These are phyloP conservation scores for Camellia lanceoleosa DNA, from an alignment of 148 eudicot genomes.

Conservation along the genomic window DNA sequence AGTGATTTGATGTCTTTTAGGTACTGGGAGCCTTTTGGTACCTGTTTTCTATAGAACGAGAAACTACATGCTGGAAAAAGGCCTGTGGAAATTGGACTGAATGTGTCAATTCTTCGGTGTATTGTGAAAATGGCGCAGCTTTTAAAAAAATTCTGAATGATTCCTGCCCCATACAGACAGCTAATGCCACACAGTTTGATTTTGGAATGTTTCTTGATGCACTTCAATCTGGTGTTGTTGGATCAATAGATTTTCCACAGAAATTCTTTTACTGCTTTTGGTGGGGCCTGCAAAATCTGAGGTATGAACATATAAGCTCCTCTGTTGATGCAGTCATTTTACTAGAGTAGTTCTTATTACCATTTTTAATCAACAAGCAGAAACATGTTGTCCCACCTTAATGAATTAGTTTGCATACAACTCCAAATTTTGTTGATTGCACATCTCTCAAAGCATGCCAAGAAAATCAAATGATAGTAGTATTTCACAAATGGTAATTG, in stretches of 20 bases:
- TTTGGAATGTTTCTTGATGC: slow-evolving; percentile 87
- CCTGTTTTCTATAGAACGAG: slow-evolving; percentile 82
- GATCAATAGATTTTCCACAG: slow-evolving; percentile 66
- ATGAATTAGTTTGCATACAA: no score
- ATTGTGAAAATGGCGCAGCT: slow-evolving; percentile 33
- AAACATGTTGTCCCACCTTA: not conserved
- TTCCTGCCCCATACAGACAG: slow-evolving; percentile 51
- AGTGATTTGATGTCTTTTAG: slow-evolving; percentile 22
- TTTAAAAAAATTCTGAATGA: slow-evolving; percentile 35
- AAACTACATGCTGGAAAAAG: slow-evolving; percentile 75
- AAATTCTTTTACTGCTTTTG: slow-evolving; percentile 81
- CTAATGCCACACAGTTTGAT: slow-evolving; percentile 52
- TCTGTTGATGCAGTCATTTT: not conserved
- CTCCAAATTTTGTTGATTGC: no score
- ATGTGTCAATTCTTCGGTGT: slow-evolving; percentile 40
- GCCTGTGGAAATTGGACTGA: slow-evolving; percentile 43
- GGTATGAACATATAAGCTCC: slow-evolving; percentile 34
- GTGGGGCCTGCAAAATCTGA: slow-evolving; percentile 89
- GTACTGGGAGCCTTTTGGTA: slow-evolving; percentile 92
- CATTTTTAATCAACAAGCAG: not conserved
- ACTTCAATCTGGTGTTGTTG: slow-evolving; percentile 72
- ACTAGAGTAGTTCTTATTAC: not conserved
- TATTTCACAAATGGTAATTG: no score
- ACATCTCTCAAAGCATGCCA: no score
- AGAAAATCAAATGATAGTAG: no score